Base-by-base conservation (phyloP, 108 stramenopile genomes). In the Cyclotella atomus region DNA sequence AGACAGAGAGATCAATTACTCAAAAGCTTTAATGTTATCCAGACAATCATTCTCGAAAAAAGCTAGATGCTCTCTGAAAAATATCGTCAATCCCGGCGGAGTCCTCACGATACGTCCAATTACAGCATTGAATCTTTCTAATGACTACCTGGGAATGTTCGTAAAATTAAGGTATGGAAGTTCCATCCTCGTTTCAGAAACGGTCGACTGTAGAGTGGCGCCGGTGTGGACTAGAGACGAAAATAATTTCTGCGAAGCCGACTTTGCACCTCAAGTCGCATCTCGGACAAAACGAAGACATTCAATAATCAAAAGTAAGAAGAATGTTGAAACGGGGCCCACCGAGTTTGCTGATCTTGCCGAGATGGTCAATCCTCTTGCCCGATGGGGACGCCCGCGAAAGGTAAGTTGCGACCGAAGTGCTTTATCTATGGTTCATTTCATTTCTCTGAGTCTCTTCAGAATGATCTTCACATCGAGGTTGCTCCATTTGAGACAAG, bases 401-500 rank as follows among this genome's bases (percentile, higher is more conserved):
- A 23, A 68, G n/a, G n/a, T n/a, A n/a, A n/a, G n/a, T n/a, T n/a
- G n/a, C n/a, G n/a, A n/a, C n/a, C n/a, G n/a, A n/a, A n/a, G n/a
- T n/a, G n/a, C n/a, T n/a, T n/a, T n/a, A n/a, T n/a, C n/a, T n/a
- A n/a, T n/a, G n/a, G n/a, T n/a, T n/a, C n/a, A n/a, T n/a, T n/a
- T n/a, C n/a, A n/a, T n/a, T n/a, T n/a, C n/a, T n/a, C n/a, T n/a
- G n/a, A n/a, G n/a, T n/a, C n/a, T n/a, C n/a, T n/a, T n/a, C n/a
- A n/a, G 53, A 85, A 92, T 44, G 92, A 92, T 73, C 50, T 93
- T 36, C 69, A 80, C 15, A 53, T 97, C 15, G 76, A 79, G 43
- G 85, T 97, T 7, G 91, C 90, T 35, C 89, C 89, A 35, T 90
- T 92, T 41, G 86, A 93, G 74, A 97, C 92, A 44, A 91, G 88